A percentile compares a stretch with the other conserved stretches of the same genome.
phyloP scores from a whole-genome alignment of 1,284 basidiomycete species.

The Puccinia sorghi region DNA sequence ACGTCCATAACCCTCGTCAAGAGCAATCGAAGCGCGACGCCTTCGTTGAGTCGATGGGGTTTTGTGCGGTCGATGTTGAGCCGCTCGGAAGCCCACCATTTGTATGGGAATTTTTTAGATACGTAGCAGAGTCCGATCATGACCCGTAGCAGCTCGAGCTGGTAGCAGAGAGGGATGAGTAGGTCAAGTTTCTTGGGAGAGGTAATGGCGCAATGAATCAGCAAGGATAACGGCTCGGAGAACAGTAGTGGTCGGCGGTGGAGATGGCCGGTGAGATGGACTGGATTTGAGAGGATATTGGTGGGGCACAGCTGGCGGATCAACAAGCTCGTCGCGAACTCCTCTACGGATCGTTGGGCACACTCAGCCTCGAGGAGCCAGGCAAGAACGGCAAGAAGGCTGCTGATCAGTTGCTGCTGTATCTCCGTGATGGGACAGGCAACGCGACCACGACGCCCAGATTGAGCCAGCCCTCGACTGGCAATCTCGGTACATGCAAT shows the following conservation, averaged over 20 bases:
- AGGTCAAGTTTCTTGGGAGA: conserved; percentile 82
- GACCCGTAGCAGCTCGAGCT: conserved; percentile 78
- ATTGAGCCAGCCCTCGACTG: conserved; percentile 67
- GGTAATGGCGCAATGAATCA: conserved; percentile 83
- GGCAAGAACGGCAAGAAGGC: conserved; percentile 69
- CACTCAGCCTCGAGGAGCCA: conserved; percentile 62
- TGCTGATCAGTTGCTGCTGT: conserved; percentile 73
- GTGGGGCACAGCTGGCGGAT: conserved; percentile 70
- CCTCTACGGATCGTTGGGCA: conserved; percentile 35
- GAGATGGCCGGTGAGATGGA: conserved; percentile 9
- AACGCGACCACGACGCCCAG: conserved; percentile 61
- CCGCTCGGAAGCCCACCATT: conserved; percentile 35
- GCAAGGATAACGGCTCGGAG: conserved; percentile 79
- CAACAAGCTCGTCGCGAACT: conserved; percentile 64
- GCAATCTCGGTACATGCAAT: conserved; percentile 78
- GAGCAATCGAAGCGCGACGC: conserved; percentile 7
- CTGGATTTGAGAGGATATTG: conserved; percentile 61
- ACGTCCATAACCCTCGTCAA: conserved; percentile 22
- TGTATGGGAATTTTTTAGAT: conserved; percentile 1
- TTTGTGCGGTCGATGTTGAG: conserved; percentile 14
- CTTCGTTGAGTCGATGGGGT: conserved; percentile 13
- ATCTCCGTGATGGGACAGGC: conserved; percentile 76
- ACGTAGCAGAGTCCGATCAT: conserved; percentile 68
- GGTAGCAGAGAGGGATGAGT: conserved; percentile 80
- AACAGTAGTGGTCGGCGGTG: conserved; percentile 66